Conservation (phyloP, 2,329 filamentous ascomycete species). For the Aschersonia sp. region DNA sequence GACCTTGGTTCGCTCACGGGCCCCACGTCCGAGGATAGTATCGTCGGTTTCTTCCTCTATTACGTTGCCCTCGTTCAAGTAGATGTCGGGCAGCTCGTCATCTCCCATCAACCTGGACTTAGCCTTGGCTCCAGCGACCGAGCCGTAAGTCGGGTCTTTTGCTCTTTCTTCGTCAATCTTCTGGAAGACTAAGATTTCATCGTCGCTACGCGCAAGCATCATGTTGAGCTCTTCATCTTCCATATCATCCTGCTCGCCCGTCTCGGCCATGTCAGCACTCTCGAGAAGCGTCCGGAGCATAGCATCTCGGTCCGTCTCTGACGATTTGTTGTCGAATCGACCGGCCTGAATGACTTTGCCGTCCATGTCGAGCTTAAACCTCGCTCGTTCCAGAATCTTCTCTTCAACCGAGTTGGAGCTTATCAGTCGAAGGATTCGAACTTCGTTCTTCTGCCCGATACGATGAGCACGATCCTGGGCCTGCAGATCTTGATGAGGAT, state of each 20-base stretch:
- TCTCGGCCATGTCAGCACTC: conserved; percentile 55
- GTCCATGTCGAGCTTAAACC: conserved; percentile 98
- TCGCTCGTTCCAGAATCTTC: conserved; percentile 91
- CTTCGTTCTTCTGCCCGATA: conserved; percentile 99
- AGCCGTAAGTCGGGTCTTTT: conserved; percentile 57
- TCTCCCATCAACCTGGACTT: conserved; percentile 75
- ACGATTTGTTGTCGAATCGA: conserved; percentile 99
- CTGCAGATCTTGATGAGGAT: conserved; percentile 97
- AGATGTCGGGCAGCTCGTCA: conserved; percentile 84
- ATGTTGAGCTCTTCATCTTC: conserved; percentile 95
- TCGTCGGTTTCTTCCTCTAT: conserved; percentile 69
- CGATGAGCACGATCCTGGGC: conserved; percentile 99
- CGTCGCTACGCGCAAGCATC: conserved; percentile 78
- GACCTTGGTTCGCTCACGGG: conserved; percentile 85
- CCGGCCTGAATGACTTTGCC: conserved; percentile 98
- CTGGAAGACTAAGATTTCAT: conserved; percentile 67
- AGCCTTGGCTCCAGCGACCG: conserved; percentile 42
- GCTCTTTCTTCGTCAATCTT: conserved; percentile 65
- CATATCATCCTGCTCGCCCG: conserved; percentile 83
- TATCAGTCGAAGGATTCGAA: conserved; percentile 89
- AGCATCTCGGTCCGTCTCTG: conserved; percentile 93
- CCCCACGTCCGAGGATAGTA: conserved; percentile 66
- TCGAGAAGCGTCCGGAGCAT: conserved; percentile 91
- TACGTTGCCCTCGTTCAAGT: conserved; percentile 73
- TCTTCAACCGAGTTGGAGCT: conserved; percentile 96